Conservation (phyloP, 371 early-diverging fungal genomes). For the Lichtheimia hyalospora region DNA sequence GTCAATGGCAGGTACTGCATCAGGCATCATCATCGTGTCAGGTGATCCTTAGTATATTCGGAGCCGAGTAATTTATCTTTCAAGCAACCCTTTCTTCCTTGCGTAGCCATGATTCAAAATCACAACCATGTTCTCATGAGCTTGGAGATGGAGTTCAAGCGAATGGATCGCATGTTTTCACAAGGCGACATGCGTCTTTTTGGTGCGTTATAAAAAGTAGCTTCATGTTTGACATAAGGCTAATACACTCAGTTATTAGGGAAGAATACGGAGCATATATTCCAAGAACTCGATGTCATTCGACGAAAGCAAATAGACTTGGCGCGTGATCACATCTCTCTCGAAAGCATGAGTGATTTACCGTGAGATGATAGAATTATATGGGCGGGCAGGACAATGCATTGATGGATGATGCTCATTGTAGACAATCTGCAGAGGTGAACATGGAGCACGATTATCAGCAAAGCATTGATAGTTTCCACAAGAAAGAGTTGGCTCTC, state of each 20-base stretch:
- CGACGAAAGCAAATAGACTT: slow-evolving; percentile 29
- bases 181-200: slow-evolving; percentile 30
- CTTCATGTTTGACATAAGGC: background rate
- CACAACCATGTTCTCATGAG: slow-evolving; percentile 17
- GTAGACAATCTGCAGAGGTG: slow-evolving; percentile 6
- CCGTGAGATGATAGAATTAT: slow-evolving; percentile 11
- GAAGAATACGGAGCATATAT: slow-evolving; percentile 26
- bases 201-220: slow-evolving; percentile 7
- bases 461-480: slow-evolving; percentile 19
- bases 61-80: no score
- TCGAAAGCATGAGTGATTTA: slow-evolving; percentile 25
- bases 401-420: background rate
- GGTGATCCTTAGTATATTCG: no score
- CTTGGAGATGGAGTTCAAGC: slow-evolving; percentile 28
- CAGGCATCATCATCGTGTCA: no score
- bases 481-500: slow-evolving; percentile 21
- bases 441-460: slow-evolving; percentile 17
- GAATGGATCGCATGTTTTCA: slow-evolving; percentile 28
- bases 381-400: background rate
- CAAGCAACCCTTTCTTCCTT: no score
- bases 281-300: slow-evolving; percentile 31
- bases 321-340: slow-evolving; percentile 31
- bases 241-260: slow-evolving; percentile 6
- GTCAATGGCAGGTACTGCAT: no score
- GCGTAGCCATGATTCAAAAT: slow-evolving; percentile 7